Percentiles rank a stretch among this genome's conserved stretches.
phyloP scores from a whole-genome alignment of 164 flowering plant species.

The Stephania yunnanensis region DNA sequence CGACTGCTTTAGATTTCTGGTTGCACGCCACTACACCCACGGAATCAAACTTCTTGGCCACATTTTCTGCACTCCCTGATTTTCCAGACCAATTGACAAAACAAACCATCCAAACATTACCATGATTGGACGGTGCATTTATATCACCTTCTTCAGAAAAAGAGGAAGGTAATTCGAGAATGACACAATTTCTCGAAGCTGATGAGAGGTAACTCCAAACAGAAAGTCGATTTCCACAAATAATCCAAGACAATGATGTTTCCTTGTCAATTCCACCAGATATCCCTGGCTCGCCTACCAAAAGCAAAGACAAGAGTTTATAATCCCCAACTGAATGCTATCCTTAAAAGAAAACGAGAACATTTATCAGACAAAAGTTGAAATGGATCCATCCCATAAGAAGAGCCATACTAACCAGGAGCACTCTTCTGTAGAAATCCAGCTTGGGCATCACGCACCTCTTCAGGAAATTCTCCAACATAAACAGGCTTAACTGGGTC shows the following conservation, averaged over 20 bases:
- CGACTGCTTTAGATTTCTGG: slow-evolving; percentile 40
- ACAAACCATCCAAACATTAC: slow-evolving; percentile 53
- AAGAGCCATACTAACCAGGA: slow-evolving; percentile 41
- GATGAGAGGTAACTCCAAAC: slow-evolving; percentile 72
- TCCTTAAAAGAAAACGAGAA: slow-evolving; percentile 1
- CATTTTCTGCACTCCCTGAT: slow-evolving; percentile 19
- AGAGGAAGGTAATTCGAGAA: slow-evolving; percentile 50
- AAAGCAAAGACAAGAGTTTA: slow-evolving; percentile 1
- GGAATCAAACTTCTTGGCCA: slow-evolving; percentile 28
- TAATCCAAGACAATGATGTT: slow-evolving; percentile 72
- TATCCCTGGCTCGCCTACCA: slow-evolving; percentile 44
- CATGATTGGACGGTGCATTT: slow-evolving; percentile 19
- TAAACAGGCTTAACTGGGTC: slow-evolving; percentile 66
- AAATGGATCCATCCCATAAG: not conserved
- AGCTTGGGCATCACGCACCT: slow-evolving; percentile 72
- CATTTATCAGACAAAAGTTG: not conserved
- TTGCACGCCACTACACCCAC: slow-evolving; percentile 63
- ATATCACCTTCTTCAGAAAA: slow-evolving; percentile 30
- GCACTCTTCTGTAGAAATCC: slow-evolving; percentile 31
- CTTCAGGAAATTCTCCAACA: slow-evolving; percentile 88
- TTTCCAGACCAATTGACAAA: slow-evolving; percentile 50
- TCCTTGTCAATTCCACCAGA: slow-evolving; percentile 85
- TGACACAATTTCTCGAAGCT: slow-evolving; percentile 49
- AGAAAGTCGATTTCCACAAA: slow-evolving; percentile 56
- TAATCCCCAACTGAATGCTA: not conserved